phyloP scores from a whole-genome alignment of 805 yeast genomes.

The Schwanniomyces occidentalis region DNA sequence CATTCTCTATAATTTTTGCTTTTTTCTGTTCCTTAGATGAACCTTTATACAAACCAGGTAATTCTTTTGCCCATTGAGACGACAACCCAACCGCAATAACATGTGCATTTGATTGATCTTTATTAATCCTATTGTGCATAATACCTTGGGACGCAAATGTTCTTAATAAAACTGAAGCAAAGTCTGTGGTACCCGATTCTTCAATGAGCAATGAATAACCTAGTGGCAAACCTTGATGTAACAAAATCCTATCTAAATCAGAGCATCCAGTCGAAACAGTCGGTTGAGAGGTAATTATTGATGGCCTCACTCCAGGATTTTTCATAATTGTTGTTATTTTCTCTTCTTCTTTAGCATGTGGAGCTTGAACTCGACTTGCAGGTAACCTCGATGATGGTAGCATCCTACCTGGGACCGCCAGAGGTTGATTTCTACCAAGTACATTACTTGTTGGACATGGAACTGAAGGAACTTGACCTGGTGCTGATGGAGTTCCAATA shows the following conservation, averaged over 20 bases:
- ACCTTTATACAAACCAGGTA: constrained; percentile 79
- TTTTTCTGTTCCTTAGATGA: constrained; percentile 65
- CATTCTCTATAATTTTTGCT: constrained; percentile 54
- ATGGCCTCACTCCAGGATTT: constrained; percentile 71
- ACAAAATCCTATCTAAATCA: constrained; percentile 71
- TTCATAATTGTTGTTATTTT: constrained; percentile 9
- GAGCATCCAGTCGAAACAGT: constrained; percentile 78
- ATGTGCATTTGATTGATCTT: constrained; percentile 48
- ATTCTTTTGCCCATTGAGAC: constrained; percentile 59
- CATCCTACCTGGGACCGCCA: constrained; percentile 6
- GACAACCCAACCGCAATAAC: constrained; percentile 63
- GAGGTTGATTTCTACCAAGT: constrained; percentile 1
- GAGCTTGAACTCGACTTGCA: background rate
- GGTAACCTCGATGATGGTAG: background rate
- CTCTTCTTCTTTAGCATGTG: constrained; percentile 1
- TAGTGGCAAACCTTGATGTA: constrained; percentile 84
- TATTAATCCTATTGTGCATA: constrained; percentile 56
- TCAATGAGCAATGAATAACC: constrained; percentile 72
- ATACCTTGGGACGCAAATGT: constrained; percentile 77
- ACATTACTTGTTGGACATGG: background rate
- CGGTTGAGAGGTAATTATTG: constrained; percentile 70
- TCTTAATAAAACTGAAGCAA: constrained; percentile 67
- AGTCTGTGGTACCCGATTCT: constrained; percentile 89
- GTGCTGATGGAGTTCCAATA: constrained; percentile 5
- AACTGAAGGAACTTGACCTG: constrained; percentile 4